Evolutionary conservation across 768 basidiomycete genomes (phyloP).

Genomic region (Phanerochaete sordida): DNA sequence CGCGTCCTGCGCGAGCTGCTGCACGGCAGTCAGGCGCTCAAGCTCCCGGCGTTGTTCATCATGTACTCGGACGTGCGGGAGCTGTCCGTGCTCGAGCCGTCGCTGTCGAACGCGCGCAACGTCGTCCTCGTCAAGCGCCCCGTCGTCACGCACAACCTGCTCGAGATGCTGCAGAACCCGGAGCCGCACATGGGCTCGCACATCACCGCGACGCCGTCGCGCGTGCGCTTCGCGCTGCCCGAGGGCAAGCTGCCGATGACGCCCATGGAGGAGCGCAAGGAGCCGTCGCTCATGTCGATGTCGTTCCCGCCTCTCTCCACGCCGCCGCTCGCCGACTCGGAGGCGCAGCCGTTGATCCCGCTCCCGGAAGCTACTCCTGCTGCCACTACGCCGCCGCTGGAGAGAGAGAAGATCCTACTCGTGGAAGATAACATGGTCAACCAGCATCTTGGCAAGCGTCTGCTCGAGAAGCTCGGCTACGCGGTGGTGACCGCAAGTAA

Average conservation of each 20-base stretch:
- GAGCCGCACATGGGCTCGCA: slow-evolving; percentile 18
- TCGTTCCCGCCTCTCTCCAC: not conserved
- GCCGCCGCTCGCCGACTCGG: not conserved
- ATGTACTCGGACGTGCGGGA: slow-evolving; percentile 22
- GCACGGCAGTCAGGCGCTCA: not conserved
- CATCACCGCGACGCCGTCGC: slow-evolving; percentile 6
- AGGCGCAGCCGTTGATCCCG: no score
- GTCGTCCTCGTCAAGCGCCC: slow-evolving; percentile 27
- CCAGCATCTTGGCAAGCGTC: slow-evolving; percentile 23
- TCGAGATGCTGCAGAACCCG: slow-evolving; percentile 18
- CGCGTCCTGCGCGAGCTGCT: slow-evolving; percentile 16
- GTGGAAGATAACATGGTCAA: slow-evolving; percentile 28
- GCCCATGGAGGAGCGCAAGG: slow-evolving; percentile 5
- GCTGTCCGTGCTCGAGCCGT: slow-evolving; percentile 19
- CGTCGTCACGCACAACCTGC: slow-evolving; percentile 20
- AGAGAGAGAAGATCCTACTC: slow-evolving; percentile 14
- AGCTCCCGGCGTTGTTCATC: not conserved
- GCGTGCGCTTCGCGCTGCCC: slow-evolving; percentile 19
- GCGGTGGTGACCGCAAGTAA: slow-evolving; percentile 22
- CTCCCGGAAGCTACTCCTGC: not conserved
- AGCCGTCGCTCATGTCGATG: not conserved
- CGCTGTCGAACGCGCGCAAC: slow-evolving; percentile 14
- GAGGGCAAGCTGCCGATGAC: not conserved
- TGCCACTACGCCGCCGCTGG: not conserved
- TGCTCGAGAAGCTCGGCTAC: slow-evolving; percentile 26